Evolutionary conservation across 2,329 filamentous ascomycete species (phyloP).

Genomic region (Fusarium duplospermum): DNA sequence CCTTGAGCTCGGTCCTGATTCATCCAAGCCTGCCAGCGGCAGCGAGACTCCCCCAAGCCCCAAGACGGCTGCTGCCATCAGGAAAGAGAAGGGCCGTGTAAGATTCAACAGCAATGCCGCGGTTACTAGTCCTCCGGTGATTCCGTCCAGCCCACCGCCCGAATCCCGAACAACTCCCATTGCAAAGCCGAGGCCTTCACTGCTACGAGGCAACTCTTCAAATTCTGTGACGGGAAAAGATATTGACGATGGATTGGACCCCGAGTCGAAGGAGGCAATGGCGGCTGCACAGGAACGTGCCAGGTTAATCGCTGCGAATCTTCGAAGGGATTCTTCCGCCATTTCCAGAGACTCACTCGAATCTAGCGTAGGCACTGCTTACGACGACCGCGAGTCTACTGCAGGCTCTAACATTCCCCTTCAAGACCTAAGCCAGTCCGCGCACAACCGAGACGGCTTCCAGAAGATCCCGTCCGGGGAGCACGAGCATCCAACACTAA

Average conservation of each 20-base stretch:
- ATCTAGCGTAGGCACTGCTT: slow-evolving; percentile 48
- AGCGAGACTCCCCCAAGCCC: slow-evolving; percentile 24
- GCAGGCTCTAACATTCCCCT: slow-evolving; percentile 48
- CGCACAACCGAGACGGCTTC: slow-evolving; percentile 30
- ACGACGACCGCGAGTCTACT: slow-evolving; percentile 43
- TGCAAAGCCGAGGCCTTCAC: slow-evolving; percentile 53
- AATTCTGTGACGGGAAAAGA: slow-evolving; percentile 50
- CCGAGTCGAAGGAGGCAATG: slow-evolving; percentile 49
- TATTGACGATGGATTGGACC: slow-evolving; percentile 42
- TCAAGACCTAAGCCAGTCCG: slow-evolving; percentile 43
- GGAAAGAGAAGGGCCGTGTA: slow-evolving; percentile 60
- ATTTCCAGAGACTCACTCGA: slow-evolving; percentile 53
- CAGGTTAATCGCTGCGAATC: slow-evolving; percentile 54
- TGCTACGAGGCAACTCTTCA: slow-evolving; percentile 56
- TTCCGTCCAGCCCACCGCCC: slow-evolving; percentile 26
- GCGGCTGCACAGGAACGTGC: slow-evolving; percentile 58
- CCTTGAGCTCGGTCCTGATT: slow-evolving; percentile 28
- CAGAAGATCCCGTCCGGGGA: slow-evolving; percentile 30
- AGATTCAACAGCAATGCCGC: slow-evolving; percentile 61
- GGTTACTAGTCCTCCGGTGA: slow-evolving; percentile 42
- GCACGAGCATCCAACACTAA: slow-evolving; percentile 16
- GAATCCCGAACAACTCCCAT: slow-evolving; percentile 27
- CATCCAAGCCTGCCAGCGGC: slow-evolving; percentile 7
- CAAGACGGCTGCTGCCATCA: slow-evolving; percentile 31
- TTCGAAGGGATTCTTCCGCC: slow-evolving; percentile 50